These are phyloP conservation scores for Syncephalastrum monosporum DNA, from an alignment of 371 early-diverging fungal genomes.

Conservation along the genomic window DNA sequence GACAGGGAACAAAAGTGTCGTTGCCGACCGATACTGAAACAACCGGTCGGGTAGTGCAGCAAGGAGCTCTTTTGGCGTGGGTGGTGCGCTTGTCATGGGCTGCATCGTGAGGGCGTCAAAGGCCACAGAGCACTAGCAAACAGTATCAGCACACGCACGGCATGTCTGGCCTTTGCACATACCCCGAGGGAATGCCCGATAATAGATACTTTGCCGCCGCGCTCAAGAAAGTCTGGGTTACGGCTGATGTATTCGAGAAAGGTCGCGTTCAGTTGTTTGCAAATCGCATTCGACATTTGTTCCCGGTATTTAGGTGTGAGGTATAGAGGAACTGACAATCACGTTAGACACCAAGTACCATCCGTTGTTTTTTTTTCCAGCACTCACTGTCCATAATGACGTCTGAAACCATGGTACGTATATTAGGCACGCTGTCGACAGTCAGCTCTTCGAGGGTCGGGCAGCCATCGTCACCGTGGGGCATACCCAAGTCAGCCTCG, in stretches of 20 bases:
- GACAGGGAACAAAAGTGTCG: conserved; percentile 43
- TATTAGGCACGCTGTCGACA: conserved; percentile 78
- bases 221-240: conserved; percentile 72
- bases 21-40: neutral
- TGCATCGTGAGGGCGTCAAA: conserved; percentile 78
- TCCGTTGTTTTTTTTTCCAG: neutral
- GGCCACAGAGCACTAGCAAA: conserved; percentile 59
- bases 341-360: neutral
- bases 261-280: conserved; percentile 72
- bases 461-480: conserved; percentile 56
- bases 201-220: conserved; percentile 69
- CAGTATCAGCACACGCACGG: conserved; percentile 21
- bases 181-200: conserved; percentile 82
- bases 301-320: conserved; percentile 81
- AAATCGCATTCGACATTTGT: conserved; percentile 73
- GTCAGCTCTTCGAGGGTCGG: conserved; percentile 76
- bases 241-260: conserved; percentile 64
- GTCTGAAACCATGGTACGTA: conserved; percentile 79
- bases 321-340: conserved; percentile 67
- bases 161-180: conserved; percentile 5
- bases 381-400: conserved; percentile 74
- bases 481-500: conserved; percentile 56
- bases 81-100: conserved; percentile 24
- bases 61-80: conserved; percentile 8
- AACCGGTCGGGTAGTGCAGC: conserved; percentile 3